Conservation (phyloP, 345 rosid species). For the Leavenworthia alabamica region DNA sequence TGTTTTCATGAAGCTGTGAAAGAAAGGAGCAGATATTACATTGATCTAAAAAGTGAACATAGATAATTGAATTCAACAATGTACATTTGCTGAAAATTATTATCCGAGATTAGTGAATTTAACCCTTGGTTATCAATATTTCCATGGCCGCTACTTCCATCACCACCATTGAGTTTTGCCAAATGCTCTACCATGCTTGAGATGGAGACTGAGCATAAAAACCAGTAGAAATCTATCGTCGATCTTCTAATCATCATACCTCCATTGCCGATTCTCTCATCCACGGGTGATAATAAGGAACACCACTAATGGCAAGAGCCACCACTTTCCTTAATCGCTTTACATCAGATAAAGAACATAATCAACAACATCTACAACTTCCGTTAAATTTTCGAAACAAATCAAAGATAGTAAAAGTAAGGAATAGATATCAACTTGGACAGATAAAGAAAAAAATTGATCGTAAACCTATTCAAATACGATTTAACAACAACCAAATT, state of each 20-base stretch:
- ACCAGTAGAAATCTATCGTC: constrained; percentile 63
- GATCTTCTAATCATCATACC: constrained; percentile 93
- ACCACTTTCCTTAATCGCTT: too few relatives aligned
- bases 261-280: constrained; percentile 67
- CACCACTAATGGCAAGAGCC: constrained; percentile 61
- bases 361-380: too few relatives aligned
- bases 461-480: too few relatives aligned
- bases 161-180: constrained; percentile 63
- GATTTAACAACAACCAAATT: too few relatives aligned
- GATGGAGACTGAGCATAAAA: constrained; percentile 83
- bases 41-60: not conserved
- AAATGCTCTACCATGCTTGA: constrained; percentile 94
- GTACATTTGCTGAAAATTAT: constrained; percentile 4
- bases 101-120: too few relatives aligned
- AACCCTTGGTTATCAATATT: constrained; percentile 60
- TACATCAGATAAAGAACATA: too few relatives aligned
- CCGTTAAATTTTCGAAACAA: too few relatives aligned
- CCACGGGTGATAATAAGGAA: constrained; percentile 81
- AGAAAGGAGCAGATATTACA: too few relatives aligned
- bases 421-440: too few relatives aligned
- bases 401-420: too few relatives aligned
- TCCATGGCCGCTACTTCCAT: constrained; percentile 68
- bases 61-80: not conserved
- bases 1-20: too few relatives aligned
- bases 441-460: too few relatives aligned